phyloP scores from a whole-genome alignment of 768 basidiomycete species.

The Amanita molliuscula region DNA sequence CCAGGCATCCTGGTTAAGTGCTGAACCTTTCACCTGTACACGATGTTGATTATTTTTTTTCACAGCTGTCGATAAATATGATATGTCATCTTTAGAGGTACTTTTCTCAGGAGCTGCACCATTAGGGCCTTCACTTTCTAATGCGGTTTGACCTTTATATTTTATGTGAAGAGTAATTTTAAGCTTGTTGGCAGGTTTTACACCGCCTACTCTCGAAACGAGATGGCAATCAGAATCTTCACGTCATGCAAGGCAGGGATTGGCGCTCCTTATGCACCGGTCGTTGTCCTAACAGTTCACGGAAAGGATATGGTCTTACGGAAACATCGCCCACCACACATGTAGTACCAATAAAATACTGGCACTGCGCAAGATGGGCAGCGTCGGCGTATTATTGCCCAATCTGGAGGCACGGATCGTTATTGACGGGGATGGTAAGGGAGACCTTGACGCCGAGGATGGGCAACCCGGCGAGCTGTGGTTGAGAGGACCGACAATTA shows the following conservation, averaged over 20 bases:
- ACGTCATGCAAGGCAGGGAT: conserved; percentile 41
- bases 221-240: conserved; percentile 28
- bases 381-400: conserved; percentile 60
- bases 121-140: conserved; percentile 51
- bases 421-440: conserved; percentile 45
- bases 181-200: conserved; percentile 19
- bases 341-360: conserved; percentile 34
- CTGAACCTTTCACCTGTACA: not conserved
- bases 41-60: not conserved
- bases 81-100: conserved; percentile 47
- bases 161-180: not conserved
- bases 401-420: conserved; percentile 71
- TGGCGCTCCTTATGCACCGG: not conserved
- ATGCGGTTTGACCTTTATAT: conserved; percentile 27
- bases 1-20: conserved; percentile 51
- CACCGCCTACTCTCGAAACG: conserved; percentile 24
- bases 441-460: conserved; percentile 32
- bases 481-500: conserved; percentile 67
- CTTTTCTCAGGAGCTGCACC: conserved; percentile 78
- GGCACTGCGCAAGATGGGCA: conserved; percentile 44
- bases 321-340: conserved; percentile 74
- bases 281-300: not conserved
- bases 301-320: conserved; percentile 64
- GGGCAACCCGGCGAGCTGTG: conserved; percentile 74
- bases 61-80: conserved; percentile 55